Percentiles rank a stretch among this genome's conserved stretches.
phyloP scores from a whole-genome alignment of 208 protist genomes.

The Herpetomonas tarakana region DNA sequence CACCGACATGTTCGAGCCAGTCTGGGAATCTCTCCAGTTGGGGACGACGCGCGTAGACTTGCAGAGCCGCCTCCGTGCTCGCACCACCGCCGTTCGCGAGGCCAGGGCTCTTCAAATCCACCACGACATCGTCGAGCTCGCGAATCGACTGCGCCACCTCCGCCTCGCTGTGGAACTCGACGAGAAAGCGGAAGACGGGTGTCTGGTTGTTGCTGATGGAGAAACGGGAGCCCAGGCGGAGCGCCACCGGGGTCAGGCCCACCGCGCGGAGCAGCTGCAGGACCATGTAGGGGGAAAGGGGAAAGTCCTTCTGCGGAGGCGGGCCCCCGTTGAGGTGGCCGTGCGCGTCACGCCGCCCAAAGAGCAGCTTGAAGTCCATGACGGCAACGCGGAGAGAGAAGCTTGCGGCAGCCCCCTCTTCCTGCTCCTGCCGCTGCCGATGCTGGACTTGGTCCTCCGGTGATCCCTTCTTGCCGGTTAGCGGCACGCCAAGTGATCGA shows the following conservation, averaged over 20 bases:
- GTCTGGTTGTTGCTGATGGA: neutral
- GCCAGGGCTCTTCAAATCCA: conserved; percentile 10
- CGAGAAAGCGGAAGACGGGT: neutral
- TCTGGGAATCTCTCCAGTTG: neutral
- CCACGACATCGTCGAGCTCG: conserved; percentile 6
- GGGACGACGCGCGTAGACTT: conserved; percentile 6
- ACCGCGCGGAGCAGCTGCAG: conserved; percentile 1
- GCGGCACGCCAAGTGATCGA: too few species aligned
- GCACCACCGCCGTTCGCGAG: neutral
- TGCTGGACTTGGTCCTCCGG: conserved; percentile 1
- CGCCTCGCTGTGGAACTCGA: neutral
- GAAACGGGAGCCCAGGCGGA: conserved; percentile 1
- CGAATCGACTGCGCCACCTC: neutral
- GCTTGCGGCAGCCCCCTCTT: neutral
- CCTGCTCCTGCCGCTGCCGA: neutral
- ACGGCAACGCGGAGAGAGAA: conserved; percentile 5
- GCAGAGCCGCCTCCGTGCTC: neutral
- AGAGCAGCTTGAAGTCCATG: conserved; percentile 15
- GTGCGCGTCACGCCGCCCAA: conserved; percentile 5
- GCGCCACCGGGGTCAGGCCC: neutral
- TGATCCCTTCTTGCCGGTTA: too few species aligned
- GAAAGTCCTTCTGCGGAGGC: conserved; percentile 11
- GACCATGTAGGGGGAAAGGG: conserved; percentile 40
- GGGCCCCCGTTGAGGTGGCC: neutral
- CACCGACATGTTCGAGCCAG: neutral